Conservation (phyloP, 495 filamentous ascomycete genomes). For the Baudoinia panamericana region DNA sequence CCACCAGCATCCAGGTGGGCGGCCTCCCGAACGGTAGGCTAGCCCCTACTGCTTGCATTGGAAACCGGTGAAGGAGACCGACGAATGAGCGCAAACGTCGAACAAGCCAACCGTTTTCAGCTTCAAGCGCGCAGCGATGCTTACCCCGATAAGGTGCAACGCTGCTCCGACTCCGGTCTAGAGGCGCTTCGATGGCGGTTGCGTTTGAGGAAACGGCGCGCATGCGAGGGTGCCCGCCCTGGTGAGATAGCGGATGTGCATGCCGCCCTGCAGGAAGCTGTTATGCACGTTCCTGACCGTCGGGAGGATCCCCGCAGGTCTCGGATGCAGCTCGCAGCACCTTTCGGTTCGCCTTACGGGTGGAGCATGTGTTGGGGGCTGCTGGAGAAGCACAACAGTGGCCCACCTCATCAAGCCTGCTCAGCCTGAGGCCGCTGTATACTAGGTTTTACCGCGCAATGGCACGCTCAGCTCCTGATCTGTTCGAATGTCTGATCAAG, state of each 20-base stretch:
- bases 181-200: neutral
- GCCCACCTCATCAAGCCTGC: too few relatives aligned
- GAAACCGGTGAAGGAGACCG: slow-evolving; percentile 1
- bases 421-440: neutral
- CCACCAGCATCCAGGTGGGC: neutral
- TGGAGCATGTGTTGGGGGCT: neutral
- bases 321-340: too few relatives aligned
- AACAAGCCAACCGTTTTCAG: neutral
- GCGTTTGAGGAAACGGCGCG: neutral
- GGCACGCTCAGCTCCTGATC: neutral
- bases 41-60: slow-evolving; percentile 2
- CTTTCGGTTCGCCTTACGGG: too few relatives aligned
- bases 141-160: neutral
- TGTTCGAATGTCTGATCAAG: neutral
- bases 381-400: slow-evolving; percentile 1
- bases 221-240: too few relatives aligned
- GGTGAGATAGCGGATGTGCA: too few relatives aligned
- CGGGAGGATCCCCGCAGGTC: too few relatives aligned
- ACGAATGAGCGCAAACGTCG: neutral
- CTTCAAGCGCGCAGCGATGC: neutral
- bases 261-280: too few relatives aligned
- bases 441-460: neutral
- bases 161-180: neutral
- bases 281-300: too few relatives aligned
- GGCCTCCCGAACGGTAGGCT: neutral